Evolutionary conservation across 1,284 basidiomycete species (phyloP).

Genomic region (Tetrapyrgos nigripes): DNA sequence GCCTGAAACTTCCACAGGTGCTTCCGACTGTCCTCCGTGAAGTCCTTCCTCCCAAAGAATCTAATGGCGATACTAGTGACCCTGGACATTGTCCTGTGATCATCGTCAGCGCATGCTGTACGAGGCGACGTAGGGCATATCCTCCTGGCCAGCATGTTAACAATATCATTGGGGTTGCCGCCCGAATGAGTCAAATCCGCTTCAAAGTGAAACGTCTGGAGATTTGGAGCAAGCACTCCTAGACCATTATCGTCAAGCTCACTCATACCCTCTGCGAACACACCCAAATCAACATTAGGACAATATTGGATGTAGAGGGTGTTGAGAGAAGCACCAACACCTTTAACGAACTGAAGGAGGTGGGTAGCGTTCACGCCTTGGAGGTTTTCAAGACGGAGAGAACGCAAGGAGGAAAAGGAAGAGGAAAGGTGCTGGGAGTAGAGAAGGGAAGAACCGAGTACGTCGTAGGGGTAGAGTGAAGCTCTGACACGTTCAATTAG

Average conservation of each 20-base stretch:
- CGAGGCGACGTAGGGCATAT: background rate
- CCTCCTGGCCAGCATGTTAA: background rate
- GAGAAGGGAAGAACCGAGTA: background rate
- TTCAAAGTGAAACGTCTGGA: background rate
- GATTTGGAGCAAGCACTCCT: background rate
- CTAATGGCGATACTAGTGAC: background rate
- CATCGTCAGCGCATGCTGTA: background rate
- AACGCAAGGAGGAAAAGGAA: background rate
- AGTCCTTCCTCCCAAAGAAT: background rate
- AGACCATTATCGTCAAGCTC: background rate
- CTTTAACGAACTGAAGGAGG: background rate
- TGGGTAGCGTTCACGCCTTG: background rate
- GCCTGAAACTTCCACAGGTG: background rate
- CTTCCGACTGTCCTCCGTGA: background rate
- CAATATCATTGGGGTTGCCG: background rate
- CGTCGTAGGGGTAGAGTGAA: background rate
- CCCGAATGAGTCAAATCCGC: background rate
- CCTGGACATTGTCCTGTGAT: no score
- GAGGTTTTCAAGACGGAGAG: background rate
- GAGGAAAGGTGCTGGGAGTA: background rate
- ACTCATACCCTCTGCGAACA: background rate
- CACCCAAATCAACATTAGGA: background rate
- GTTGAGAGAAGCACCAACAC: background rate
- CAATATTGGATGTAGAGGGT: background rate
- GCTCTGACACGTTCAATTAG: background rate